Base-by-base conservation (phyloP, 257 asterid genomes). In the Eucommia ulmoides region DNA sequence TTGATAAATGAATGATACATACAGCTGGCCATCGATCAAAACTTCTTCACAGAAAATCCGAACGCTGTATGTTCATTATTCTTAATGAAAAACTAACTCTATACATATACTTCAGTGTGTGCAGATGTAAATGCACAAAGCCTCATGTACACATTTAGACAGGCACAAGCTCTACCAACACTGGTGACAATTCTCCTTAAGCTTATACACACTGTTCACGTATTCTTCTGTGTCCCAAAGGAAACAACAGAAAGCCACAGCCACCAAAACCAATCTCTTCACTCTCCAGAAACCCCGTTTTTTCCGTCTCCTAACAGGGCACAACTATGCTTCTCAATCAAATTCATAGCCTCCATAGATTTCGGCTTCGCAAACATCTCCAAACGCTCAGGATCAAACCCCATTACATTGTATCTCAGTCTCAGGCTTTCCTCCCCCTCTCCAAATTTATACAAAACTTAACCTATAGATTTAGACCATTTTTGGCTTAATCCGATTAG, bases 221-320 rank as follows among this genome's bases (percentile, higher is more conserved):
- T 51, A 62, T 25, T 66, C 75, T 46, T 91, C 99, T 1, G 84
- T 56, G 1, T 79, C 93, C 89, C 89, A 87, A 1, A 91, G 63
- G 68, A 81, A 91, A 8, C 73, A 76, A 23, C 96, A 96, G 41
- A 91, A 91, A 14, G 93, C 99, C 50, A 86, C 76, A 23, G 77
- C 99, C 70, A 86, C 99, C 46, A 86, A 63, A 35, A 79, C 78
- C 49, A 81, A 66, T 62, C 96, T 83, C 84, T 81, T 91, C 55
- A 91, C 19, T 61, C 50, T 67, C 86, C 1, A 66, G 44, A 54
- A 60, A 22, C 50, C 79, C 75, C 0, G 61, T 71, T 26, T 62
- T 63, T 67, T 53, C n/a, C 73, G 8, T 74, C 91, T 16, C 78
- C 87, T 24, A 86, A 91, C 8, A 91, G 73, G 14, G 94, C 99